Conservation (phyloP, 345 rosid genomes). For the Orychophragmus violaceus region DNA sequence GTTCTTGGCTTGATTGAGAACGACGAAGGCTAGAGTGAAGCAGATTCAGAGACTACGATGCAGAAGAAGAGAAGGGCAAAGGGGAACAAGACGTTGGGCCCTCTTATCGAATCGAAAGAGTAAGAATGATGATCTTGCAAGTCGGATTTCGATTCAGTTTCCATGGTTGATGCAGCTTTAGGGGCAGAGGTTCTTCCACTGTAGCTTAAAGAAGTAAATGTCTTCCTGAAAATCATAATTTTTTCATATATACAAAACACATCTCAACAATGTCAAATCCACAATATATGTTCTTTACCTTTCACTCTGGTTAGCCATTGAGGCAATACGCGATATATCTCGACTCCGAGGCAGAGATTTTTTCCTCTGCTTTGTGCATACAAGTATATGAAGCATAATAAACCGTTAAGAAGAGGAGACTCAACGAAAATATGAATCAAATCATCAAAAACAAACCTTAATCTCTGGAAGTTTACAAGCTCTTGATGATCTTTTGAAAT, state of each 20-base stretch:
- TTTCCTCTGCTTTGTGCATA: constrained; percentile 19
- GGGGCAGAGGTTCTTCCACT: constrained; percentile 23
- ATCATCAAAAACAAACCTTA: constrained; percentile 45
- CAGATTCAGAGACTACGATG: too few species aligned
- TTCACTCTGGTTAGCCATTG: constrained; percentile 17
- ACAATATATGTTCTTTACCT: constrained; percentile 18
- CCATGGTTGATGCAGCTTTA: constrained; percentile 16
- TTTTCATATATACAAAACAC: not conserved
- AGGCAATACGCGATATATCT: constrained; percentile 11
- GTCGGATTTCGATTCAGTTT: constrained; percentile 2
- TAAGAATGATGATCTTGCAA: constrained; percentile 34
- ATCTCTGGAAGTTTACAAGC: constrained; percentile 43
- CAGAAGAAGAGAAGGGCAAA: too few species aligned
- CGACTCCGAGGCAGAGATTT: not conserved
- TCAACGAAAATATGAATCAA: not conserved
- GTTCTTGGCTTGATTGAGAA: too few species aligned
- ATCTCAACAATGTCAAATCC: not conserved
- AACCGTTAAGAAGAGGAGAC: not conserved
- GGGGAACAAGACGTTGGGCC: too few species aligned
- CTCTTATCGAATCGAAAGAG: constrained; percentile 60
- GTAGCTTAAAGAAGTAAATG: constrained; percentile 22
- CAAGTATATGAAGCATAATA: not conserved
- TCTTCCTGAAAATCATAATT: constrained; percentile 27
- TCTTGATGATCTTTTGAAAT: constrained; percentile 61
- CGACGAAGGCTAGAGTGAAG: too few species aligned